Evolutionary conservation across 805 yeast genomes (phyloP).

Genomic region (Ogataea neopini): DNA sequence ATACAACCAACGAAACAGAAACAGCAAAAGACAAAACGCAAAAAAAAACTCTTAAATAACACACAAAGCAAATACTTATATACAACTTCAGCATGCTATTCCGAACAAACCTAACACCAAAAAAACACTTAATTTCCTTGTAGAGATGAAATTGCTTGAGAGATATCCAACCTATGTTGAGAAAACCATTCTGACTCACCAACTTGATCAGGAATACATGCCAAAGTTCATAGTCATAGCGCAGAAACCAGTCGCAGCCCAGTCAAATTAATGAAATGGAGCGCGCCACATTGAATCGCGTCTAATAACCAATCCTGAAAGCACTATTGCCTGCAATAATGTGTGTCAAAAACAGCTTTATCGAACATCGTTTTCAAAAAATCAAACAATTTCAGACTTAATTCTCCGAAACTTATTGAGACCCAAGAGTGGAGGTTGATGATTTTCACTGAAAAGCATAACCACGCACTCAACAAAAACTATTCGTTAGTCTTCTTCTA

Average conservation of each 20-base stretch:
- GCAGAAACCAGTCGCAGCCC: constrained; percentile 32
- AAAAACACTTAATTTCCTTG: constrained; percentile 4
- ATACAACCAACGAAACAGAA: constrained; percentile 7
- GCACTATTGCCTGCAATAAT: not conserved
- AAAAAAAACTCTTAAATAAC: not conserved
- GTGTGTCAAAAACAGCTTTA: not conserved
- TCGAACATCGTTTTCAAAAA: not conserved
- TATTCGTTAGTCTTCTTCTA: constrained; percentile 1
- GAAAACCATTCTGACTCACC: too few relatives aligned
- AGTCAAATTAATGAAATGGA: constrained; percentile 6
- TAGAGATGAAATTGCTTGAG: not conserved
- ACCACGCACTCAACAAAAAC: too few relatives aligned
- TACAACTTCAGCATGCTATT: constrained; percentile 10
- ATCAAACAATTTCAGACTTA: not conserved
- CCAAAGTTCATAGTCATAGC: constrained; percentile 12
- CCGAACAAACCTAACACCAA: constrained; percentile 2
- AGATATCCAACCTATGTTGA: not conserved
- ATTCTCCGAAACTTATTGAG: not conserved
- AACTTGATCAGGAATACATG: not conserved
- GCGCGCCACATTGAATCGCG: constrained; percentile 36
- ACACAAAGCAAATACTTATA: constrained; percentile 9
- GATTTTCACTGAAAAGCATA: not conserved
- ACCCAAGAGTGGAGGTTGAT: not conserved
- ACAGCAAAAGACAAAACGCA: constrained; percentile 1
- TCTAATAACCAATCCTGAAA: constrained; percentile 13